A percentile compares a stretch with the other conserved stretches of the same genome.
These are phyloP conservation scores for Lasiodiplodia gonubiensis DNA, from an alignment of 2,329 filamentous ascomycete genomes.

Conservation along the genomic window DNA sequence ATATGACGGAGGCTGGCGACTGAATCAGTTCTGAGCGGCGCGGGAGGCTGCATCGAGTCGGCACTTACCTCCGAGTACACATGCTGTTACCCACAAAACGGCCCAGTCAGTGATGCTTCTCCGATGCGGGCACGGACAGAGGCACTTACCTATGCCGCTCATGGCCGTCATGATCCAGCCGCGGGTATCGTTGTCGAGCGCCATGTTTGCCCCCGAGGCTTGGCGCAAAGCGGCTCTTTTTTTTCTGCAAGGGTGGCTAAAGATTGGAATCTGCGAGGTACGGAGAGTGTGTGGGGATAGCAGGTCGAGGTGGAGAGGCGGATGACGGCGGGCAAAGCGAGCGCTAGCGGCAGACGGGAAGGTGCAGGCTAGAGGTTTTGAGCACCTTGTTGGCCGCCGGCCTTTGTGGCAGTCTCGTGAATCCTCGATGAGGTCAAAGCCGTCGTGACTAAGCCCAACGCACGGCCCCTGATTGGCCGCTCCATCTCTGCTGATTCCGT, in stretches of 20 bases:
- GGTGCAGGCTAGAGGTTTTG: conserved; percentile 8
- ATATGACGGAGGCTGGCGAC: conserved; percentile 76
- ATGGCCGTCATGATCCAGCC: conserved; percentile 90
- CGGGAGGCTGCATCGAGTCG: conserved; percentile 15
- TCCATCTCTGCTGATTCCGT: neutral
- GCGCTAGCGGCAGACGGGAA: neutral
- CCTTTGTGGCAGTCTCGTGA: neutral
- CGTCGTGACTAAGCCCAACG: neutral
- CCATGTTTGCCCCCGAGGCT: conserved; percentile 25
- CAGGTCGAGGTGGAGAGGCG: neutral
- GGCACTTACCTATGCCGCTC: conserved; percentile 72
- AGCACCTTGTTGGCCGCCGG: conserved; percentile 27
- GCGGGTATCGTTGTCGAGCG: conserved; percentile 66
- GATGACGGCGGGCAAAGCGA: neutral
- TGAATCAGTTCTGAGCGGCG: conserved; percentile 22
- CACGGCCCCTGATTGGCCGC: neutral
- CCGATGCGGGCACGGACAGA: conserved; percentile 25
- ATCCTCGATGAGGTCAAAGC: conserved; percentile 14
- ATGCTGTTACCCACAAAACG: conserved; percentile 37
- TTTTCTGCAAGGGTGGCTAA: neutral
- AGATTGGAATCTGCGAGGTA: neutral
- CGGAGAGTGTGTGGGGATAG: neutral
- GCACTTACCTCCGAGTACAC: conserved; percentile 44
- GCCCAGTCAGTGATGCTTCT: conserved; percentile 3
- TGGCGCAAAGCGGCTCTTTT: conserved; percentile 8